phyloP scores from a whole-genome alignment of 1,284 basidiomycete genomes.

The Ustilago vetiveriae region DNA sequence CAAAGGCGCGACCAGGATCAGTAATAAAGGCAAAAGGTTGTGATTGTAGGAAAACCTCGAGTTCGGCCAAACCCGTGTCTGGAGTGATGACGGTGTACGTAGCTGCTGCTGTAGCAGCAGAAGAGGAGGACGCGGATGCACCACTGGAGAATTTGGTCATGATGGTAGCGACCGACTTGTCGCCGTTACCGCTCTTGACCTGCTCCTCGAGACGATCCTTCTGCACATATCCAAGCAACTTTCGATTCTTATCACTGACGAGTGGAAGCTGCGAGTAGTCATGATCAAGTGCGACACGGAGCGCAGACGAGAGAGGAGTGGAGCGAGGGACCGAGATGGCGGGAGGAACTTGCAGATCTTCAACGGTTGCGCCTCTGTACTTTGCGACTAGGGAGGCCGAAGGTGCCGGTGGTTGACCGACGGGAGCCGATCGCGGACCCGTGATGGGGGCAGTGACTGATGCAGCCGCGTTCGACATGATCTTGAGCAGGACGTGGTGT shows the following conservation, averaged over 20 bases:
- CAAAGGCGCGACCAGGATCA: constrained; percentile 54
- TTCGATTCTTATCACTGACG: constrained; percentile 50
- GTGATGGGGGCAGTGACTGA: constrained; percentile 54
- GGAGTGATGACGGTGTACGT: constrained; percentile 60
- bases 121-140: constrained; percentile 13
- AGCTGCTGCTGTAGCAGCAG: constrained; percentile 18
- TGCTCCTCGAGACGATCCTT: constrained; percentile 51
- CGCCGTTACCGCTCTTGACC: constrained; percentile 34
- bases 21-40: constrained; percentile 64
- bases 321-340: constrained; percentile 56
- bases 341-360: constrained; percentile 60
- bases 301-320: constrained; percentile 41
- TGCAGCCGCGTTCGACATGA: constrained; percentile 31
- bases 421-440: constrained; percentile 49
- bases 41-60: constrained; percentile 58
- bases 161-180: constrained; percentile 42
- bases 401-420: constrained; percentile 45
- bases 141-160: constrained; percentile 56
- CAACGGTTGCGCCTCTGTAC: constrained; percentile 60
- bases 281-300: constrained; percentile 58
- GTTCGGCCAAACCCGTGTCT: constrained; percentile 62
- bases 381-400: constrained; percentile 46
- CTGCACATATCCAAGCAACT: constrained; percentile 60
- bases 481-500: background rate
- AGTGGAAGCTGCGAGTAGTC: constrained; percentile 62